phyloP scores from a whole-genome alignment of 352 stramenopile species.

The Pythium inflatum region DNA sequence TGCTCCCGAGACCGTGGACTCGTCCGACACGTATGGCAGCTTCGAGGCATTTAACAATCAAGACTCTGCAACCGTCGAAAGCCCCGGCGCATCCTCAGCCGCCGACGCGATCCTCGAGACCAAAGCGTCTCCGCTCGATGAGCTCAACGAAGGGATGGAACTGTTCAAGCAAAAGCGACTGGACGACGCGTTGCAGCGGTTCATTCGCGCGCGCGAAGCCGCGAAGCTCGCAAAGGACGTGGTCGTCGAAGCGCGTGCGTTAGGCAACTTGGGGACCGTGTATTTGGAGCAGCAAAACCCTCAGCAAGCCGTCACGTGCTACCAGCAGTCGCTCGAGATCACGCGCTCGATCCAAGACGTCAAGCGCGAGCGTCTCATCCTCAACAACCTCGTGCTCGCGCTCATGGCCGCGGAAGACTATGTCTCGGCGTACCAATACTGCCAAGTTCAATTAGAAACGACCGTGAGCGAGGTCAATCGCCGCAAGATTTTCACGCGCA shows the following conservation, averaged over 20 bases:
- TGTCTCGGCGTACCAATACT: constrained; percentile 59
- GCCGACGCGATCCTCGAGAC: constrained; percentile 9
- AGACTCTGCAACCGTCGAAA: neutral
- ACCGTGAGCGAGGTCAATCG: constrained; percentile 74
- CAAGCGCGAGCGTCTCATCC: constrained; percentile 80
- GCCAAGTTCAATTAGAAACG: constrained; percentile 68
- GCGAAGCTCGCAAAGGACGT: constrained; percentile 48
- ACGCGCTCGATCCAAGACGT: constrained; percentile 70
- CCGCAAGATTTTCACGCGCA: constrained; percentile 78
- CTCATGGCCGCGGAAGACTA: constrained; percentile 69
- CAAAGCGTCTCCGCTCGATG: constrained; percentile 52
- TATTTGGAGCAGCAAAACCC: constrained; percentile 77
- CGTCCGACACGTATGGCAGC: constrained; percentile 21
- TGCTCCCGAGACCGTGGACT: too few species aligned
- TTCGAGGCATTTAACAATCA: constrained; percentile 7
- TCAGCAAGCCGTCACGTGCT: constrained; percentile 70
- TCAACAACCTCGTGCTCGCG: constrained; percentile 85
- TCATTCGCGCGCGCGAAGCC: constrained; percentile 66
- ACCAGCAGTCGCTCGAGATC: constrained; percentile 78
- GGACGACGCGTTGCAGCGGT: constrained; percentile 64
- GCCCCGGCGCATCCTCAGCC: neutral
- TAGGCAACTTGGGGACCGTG: constrained; percentile 80
- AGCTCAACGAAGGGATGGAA: constrained; percentile 77
- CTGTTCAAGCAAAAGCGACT: constrained; percentile 74
- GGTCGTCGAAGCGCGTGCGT: constrained; percentile 71